Percentiles rank a stretch among this genome's conserved stretches.
phyloP scores from a whole-genome alignment of 306 rosid species.

The Malus sylvestris region DNA sequence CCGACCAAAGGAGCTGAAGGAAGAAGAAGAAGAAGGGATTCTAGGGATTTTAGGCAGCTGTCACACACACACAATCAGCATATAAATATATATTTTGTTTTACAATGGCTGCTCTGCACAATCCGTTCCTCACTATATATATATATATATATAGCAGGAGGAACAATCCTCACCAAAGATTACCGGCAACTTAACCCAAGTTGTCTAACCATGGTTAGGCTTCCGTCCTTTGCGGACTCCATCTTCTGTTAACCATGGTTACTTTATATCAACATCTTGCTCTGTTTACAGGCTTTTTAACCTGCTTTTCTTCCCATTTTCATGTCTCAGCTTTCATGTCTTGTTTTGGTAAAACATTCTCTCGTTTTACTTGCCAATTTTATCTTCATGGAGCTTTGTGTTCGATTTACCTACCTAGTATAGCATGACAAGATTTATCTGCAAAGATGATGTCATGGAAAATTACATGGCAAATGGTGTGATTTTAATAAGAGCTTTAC shows the following conservation, averaged over 20 bases:
- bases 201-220: constrained; percentile 50
- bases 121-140: neutral
- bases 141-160: constrained; percentile 13
- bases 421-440: neutral
- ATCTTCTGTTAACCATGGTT: constrained; percentile 40
- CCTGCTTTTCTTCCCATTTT: neutral
- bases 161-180: neutral
- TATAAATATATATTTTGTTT: neutral
- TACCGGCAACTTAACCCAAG: constrained; percentile 21
- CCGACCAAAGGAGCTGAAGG: neutral
- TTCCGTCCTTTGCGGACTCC: constrained; percentile 15
- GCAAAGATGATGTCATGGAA: neutral
- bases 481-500: neutral
- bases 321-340: neutral
- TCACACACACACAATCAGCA: neutral
- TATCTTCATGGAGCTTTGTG: neutral
- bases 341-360: neutral
- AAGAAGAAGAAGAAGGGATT: neutral
- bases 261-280: constrained; percentile 25
- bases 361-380: neutral
- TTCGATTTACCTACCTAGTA: neutral
- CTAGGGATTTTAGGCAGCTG: constrained; percentile 3
- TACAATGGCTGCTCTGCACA: constrained; percentile 15
- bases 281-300: neutral
- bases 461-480: no score